Conservation (phyloP, 163 green algal genomes). For the Chlorella variabilis region DNA sequence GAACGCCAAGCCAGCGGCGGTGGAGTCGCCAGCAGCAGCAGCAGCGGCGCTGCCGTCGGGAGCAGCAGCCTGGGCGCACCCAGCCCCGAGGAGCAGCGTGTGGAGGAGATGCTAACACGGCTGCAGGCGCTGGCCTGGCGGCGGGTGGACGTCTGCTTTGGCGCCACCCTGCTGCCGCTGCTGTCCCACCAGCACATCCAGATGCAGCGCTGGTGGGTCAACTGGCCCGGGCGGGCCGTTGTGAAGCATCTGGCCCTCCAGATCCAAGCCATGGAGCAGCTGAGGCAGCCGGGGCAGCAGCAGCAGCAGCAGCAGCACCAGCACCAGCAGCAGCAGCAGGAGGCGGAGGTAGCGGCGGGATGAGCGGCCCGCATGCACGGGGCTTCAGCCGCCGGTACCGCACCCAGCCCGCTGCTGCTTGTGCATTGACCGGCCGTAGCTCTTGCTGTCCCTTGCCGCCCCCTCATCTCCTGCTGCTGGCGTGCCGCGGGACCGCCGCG, state of each 20-base stretch:
- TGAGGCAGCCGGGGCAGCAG: background rate
- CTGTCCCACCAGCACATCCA: slow-evolving; percentile 89
- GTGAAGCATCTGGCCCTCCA: slow-evolving; percentile 64
- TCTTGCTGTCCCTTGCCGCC: too few species aligned
- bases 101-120: slow-evolving; percentile 51
- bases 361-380: background rate
- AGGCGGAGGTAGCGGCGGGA: background rate
- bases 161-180: slow-evolving; percentile 55
- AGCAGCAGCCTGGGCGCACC: background rate
- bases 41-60: too few species aligned
- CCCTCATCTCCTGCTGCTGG: too few species aligned
- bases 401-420: too few species aligned
- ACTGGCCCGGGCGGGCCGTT: slow-evolving; percentile 69
- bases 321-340: background rate
- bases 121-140: slow-evolving; percentile 77
- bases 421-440: too few species aligned
- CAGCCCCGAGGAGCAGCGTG: background rate
- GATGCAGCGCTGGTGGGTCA: slow-evolving; percentile 77
- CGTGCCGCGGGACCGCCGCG: too few species aligned
- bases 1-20: background rate
- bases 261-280: slow-evolving; percentile 58
- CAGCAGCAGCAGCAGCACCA: background rate
- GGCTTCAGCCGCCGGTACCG: too few species aligned
- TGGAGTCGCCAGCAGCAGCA: background rate
- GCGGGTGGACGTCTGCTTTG: slow-evolving; percentile 84